Base-by-base conservation (phyloP, 1,284 basidiomycete species). In the Moesziomyces globuligerus region DNA sequence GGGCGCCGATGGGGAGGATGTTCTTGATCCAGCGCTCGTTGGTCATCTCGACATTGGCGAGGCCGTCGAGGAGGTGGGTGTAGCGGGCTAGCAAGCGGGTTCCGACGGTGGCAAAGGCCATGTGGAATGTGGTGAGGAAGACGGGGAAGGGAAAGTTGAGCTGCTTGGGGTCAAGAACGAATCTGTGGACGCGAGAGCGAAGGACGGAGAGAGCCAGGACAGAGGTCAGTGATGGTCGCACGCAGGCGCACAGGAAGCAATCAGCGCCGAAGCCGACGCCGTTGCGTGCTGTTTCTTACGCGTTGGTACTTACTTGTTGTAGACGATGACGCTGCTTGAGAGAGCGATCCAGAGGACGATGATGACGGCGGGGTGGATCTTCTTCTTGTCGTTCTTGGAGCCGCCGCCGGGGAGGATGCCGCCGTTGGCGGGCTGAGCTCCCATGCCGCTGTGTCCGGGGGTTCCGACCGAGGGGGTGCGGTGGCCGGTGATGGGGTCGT, bases 281-380 rank as follows among this genome's bases (percentile, higher is more conserved):
- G n/a, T n/a, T n/a, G n/a, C n/a, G n/a, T n/a, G n/a, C n/a, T n/a
- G n/a, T n/a, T n/a, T n/a, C n/a, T n/a, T n/a, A n/a, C n/a, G n/a
- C n/a, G n/a, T n/a, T n/a, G n/a, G n/a, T n/a, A 66, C 69, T 62
- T 32, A 80, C 76, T 78, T 79, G 75, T 98, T 98, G 88, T 97
- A 97, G 56, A 97, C 89, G 85, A 98, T 98, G 80, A 98, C 94
- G 10, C 88, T 84, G 38, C 92, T 92, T 65, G 90, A 91, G 76
- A 96, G 90, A 15, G 89, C 85, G 82, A 98, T 98, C 94, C 93
- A 94, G 58, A 93, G 84, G 25, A 90, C 90, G 54, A 93, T 91
- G 77, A 93, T 91, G 53, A 87, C 85, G 1, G 88, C 83, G 0
- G 90, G 80, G 50, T 82, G 80, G 15, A 82, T 54, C 74, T 79